phyloP scores from a whole-genome alignment of 2,329 filamentous ascomycete species.

The Botryotinia narcissicola region DNA sequence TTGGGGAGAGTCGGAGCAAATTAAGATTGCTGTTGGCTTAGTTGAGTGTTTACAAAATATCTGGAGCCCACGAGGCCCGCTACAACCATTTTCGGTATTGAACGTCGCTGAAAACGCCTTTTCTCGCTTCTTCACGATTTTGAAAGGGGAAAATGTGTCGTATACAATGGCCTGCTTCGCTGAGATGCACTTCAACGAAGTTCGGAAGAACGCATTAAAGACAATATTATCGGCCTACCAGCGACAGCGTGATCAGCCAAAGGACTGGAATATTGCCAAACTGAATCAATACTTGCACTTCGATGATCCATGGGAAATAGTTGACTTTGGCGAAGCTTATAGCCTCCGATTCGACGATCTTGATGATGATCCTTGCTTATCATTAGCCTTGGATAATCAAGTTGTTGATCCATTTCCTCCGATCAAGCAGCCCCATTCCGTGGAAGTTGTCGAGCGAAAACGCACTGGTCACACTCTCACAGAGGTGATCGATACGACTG shows the following conservation, averaged over 20 bases:
- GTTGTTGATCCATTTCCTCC: slow-evolving; percentile 46
- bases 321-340: slow-evolving; percentile 61
- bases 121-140: slow-evolving; percentile 58
- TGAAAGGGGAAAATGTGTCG: slow-evolving; percentile 55
- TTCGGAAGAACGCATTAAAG: slow-evolving; percentile 58
- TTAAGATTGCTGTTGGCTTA: slow-evolving; percentile 61
- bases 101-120: slow-evolving; percentile 49
- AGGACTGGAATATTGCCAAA: slow-evolving; percentile 56
- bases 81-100: slow-evolving; percentile 44
- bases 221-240: slow-evolving; percentile 55
- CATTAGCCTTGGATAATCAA: slow-evolving; percentile 31
- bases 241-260: slow-evolving; percentile 55
- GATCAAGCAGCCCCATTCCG: slow-evolving; percentile 56
- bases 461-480: slow-evolving; percentile 52
- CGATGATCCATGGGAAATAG: slow-evolving; percentile 64
- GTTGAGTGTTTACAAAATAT: slow-evolving; percentile 60
- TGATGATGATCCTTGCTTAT: slow-evolving; percentile 38
- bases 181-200: slow-evolving; percentile 62
- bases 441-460: slow-evolving; percentile 58
- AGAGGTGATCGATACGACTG: slow-evolving; percentile 54
- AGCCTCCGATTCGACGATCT: slow-evolving; percentile 51
- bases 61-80: slow-evolving; percentile 55
- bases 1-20: slow-evolving; percentile 55
- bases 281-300: slow-evolving; percentile 62
- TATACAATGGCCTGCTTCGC: slow-evolving; percentile 70